phyloP scores from a whole-genome alignment of 2,329 filamentous ascomycete species.

The Diaporthe citriasiana region DNA sequence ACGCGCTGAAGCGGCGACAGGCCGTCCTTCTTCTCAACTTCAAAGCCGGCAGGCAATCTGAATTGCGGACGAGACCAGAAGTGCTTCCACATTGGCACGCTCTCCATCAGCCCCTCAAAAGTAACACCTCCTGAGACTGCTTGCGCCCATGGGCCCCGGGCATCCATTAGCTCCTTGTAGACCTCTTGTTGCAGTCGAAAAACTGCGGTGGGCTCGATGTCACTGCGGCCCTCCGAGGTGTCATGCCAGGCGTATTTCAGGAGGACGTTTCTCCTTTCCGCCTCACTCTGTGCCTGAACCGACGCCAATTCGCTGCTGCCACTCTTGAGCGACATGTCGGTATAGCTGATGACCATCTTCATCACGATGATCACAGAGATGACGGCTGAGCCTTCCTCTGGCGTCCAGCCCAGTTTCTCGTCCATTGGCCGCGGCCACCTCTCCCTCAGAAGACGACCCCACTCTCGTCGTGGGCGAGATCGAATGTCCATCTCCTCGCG shows the following conservation, averaged over 20 bases:
- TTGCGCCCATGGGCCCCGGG: not conserved
- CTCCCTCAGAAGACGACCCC: not conserved
- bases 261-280: not conserved
- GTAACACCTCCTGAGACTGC: not conserved
- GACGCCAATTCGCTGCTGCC: not conserved
- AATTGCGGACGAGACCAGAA: not conserved
- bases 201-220: not conserved
- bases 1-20: not conserved
- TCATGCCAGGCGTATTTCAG: not conserved
- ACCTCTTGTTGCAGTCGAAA: not conserved
- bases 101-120: not conserved
- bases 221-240: not conserved
- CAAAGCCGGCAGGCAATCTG: not conserved
- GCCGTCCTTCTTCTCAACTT: not conserved
- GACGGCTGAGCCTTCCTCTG: not conserved
- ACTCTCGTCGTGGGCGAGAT: not conserved
- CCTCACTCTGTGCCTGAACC: not conserved
- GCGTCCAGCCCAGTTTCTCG: not conserved
- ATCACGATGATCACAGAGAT: not conserved
- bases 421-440: not conserved
- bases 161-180: not conserved
- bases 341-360: not conserved
- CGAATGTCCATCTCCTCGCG: not conserved
- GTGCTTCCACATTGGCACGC: not conserved
- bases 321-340: no score